Conservation (phyloP, 257 asterid species). For the Primulina tabacum region DNA sequence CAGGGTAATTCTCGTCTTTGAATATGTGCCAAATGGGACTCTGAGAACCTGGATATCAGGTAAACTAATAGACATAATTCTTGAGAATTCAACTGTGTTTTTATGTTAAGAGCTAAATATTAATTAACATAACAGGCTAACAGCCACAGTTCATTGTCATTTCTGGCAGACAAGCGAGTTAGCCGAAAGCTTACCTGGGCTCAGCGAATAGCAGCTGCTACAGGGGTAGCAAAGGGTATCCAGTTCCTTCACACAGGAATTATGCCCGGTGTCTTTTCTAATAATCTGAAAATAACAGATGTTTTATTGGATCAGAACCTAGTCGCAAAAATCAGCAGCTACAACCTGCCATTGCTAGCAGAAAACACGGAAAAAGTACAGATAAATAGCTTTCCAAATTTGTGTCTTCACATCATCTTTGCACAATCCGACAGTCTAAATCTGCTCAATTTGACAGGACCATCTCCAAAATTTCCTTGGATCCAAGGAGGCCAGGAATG, state of each 20-base stretch:
- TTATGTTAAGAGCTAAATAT: background rate
- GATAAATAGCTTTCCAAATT: slow-evolving; percentile 7
- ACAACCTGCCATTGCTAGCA: slow-evolving; percentile 64
- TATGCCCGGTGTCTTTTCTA: slow-evolving; percentile 65
- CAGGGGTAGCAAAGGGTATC: slow-evolving; percentile 89
- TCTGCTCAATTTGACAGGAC: slow-evolving; percentile 43
- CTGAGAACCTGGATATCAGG: slow-evolving; percentile 89
- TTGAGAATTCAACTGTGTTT: background rate
- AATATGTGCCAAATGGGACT: slow-evolving; percentile 73
- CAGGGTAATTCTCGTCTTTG: slow-evolving; percentile 76
- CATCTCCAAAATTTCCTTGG: slow-evolving; percentile 28
- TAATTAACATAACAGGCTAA: background rate
- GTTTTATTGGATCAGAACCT: slow-evolving; percentile 71
- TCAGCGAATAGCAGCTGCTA: slow-evolving; percentile 77
- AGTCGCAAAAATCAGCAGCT: slow-evolving; percentile 66
- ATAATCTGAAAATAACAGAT: slow-evolving; percentile 65
- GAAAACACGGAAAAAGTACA: slow-evolving; percentile 54
- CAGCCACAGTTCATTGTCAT: background rate
- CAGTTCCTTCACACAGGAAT: slow-evolving; percentile 88
- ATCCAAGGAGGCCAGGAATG: slow-evolving; percentile 40
- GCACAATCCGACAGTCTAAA: slow-evolving; percentile 16
- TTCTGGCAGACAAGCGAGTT: slow-evolving; percentile 46
- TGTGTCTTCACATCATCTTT: background rate
- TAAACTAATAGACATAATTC: slow-evolving; percentile 22
- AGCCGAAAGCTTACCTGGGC: slow-evolving; percentile 65